phyloP scores from a whole-genome alignment of 176 grass and related monocot species.

The Typha latifolia region DNA sequence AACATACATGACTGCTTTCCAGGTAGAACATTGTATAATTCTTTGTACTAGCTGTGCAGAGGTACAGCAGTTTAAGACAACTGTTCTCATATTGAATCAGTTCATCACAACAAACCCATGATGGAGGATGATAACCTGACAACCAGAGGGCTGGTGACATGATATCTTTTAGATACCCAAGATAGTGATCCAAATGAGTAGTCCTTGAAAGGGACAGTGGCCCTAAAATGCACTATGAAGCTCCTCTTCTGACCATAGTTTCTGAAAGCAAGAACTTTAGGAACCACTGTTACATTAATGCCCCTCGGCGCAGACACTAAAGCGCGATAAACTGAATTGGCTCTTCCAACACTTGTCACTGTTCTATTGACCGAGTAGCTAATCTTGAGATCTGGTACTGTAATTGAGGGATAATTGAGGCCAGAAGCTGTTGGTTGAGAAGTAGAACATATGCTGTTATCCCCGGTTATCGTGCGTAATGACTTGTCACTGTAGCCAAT shows the following conservation, averaged over 20 bases:
- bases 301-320: slow-evolving; percentile 3
- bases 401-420: slow-evolving; percentile 21
- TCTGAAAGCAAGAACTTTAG: slow-evolving; percentile 1
- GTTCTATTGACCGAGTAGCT: slow-evolving; percentile 5
- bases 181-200: slow-evolving; percentile 13
- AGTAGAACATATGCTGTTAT: slow-evolving; percentile 1
- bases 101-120: slow-evolving; percentile 1
- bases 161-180: neutral
- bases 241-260: slow-evolving; percentile 13
- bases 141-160: slow-evolving; percentile 6
- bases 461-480: slow-evolving; percentile 11
- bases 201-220: slow-evolving; percentile 3
- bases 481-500: slow-evolving; percentile 14
- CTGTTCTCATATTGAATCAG: neutral
- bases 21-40: no score
- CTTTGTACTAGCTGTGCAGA: no score
- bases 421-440: neutral
- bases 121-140: slow-evolving; percentile 1
- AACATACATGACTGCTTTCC: no score
- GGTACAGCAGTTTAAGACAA: no score
- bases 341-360: slow-evolving; percentile 14
- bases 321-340: neutral
- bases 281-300: slow-evolving; percentile 19
- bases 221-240: slow-evolving; percentile 11
- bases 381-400: slow-evolving; percentile 15